Conservation (phyloP, 2,329 filamentous ascomycete species). For the Claviceps sp. region DNA sequence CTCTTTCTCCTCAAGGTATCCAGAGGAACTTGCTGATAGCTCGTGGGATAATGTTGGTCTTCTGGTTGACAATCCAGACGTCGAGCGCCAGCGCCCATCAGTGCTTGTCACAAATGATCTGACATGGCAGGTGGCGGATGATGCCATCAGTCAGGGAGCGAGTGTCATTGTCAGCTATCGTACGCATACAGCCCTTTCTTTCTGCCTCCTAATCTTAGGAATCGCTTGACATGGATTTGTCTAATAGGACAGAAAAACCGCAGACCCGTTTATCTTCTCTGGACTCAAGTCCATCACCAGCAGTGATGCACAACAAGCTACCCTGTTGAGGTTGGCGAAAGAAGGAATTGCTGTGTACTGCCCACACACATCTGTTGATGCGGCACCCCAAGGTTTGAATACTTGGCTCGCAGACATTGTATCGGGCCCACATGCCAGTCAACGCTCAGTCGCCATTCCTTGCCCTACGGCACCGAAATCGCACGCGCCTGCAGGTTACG, state of each 20-base stretch:
- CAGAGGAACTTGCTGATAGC: conserved; percentile 75
- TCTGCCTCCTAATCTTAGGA: not conserved
- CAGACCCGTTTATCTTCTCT: conserved; percentile 93
- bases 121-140: conserved; percentile 75
- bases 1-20: conserved; percentile 49
- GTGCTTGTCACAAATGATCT: conserved; percentile 70
- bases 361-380: conserved; percentile 90
- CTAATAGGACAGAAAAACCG: not conserved
- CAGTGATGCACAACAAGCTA: conserved; percentile 72
- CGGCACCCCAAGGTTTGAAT: conserved; percentile 70
- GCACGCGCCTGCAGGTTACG: conserved; percentile 38
- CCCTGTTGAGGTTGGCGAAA: conserved; percentile 67
- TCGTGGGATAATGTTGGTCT: conserved; percentile 96
- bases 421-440: conserved; percentile 34
- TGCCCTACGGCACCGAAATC: conserved; percentile 28
- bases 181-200: conserved; percentile 22
- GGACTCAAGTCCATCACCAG: conserved; percentile 81
- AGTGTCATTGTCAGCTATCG: conserved; percentile 84
- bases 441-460: conserved; percentile 31
- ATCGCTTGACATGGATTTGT: no score
- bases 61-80: conserved; percentile 36
- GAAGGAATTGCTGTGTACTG: conserved; percentile 91
- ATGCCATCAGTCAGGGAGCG: conserved; percentile 65
- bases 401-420: conserved; percentile 90
- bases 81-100: conserved; percentile 15